These are phyloP conservation scores for Saprolegnia parasitica DNA, from an alignment of 352 stramenopile genomes.

Conservation along the genomic window DNA sequence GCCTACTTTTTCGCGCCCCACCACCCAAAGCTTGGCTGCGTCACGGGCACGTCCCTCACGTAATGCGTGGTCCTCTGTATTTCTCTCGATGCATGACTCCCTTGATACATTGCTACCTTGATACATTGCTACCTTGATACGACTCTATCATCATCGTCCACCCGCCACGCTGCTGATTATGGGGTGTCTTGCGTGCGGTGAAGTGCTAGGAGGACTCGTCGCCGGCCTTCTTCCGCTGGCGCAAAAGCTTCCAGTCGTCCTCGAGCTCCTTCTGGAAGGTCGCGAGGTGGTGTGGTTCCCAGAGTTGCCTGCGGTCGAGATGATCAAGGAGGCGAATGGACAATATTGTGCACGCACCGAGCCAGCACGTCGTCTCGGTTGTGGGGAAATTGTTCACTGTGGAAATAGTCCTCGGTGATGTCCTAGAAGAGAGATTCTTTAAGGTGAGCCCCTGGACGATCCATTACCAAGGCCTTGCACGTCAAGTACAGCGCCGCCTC, in stretches of 20 bases:
- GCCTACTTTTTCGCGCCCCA: constrained; percentile 26
- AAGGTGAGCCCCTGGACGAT: background rate
- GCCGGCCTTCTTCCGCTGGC: background rate
- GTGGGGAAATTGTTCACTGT: constrained; percentile 17
- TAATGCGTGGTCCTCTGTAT: too few relatives aligned
- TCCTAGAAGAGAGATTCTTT: too few relatives aligned
- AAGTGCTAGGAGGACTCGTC: background rate
- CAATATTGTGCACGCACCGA: background rate
- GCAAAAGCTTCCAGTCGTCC: constrained; percentile 16
- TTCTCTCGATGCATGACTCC: too few relatives aligned
- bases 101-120: too few relatives aligned
- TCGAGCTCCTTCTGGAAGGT: constrained; percentile 10
- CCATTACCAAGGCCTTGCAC: constrained; percentile 6
- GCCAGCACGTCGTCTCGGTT: constrained; percentile 13
- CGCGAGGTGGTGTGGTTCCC: background rate
- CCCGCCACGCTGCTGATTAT: too few relatives aligned
- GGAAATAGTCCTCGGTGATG: constrained; percentile 4
- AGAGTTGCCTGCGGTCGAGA: background rate
- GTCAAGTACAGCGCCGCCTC: constrained; percentile 10
- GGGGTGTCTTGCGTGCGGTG: too few relatives aligned
- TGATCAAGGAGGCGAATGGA: background rate
- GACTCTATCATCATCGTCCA: too few relatives aligned
- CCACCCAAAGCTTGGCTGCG: constrained; percentile 29
- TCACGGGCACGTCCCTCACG: constrained; percentile 20
- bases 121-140: too few relatives aligned